Percentiles rank a stretch among this genome's conserved stretches.
Evolutionary conservation across 345 rosid species (phyloP).

Genomic region (Syzygium aromaticum): DNA sequence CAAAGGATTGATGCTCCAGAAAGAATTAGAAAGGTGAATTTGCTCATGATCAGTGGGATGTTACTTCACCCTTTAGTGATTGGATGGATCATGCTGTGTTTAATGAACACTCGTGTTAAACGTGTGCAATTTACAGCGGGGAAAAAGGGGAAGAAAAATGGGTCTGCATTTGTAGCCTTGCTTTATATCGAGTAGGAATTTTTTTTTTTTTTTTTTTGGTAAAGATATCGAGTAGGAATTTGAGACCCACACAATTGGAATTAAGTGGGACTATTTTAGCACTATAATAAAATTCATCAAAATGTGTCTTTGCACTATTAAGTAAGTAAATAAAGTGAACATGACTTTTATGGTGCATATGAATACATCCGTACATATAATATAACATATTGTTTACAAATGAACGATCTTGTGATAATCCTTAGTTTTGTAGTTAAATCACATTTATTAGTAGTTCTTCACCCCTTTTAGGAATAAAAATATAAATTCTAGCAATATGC

Average conservation of each 20-base stretch:
- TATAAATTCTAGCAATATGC: no score
- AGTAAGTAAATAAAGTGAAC: not conserved
- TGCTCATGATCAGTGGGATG: not conserved
- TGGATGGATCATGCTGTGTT: not conserved
- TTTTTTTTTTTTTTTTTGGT: no score
- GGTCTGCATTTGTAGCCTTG: not conserved
- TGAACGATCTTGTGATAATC: not conserved
- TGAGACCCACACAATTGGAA: not conserved
- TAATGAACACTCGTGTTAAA: not conserved
- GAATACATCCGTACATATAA: not conserved
- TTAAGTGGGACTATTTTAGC: not conserved
- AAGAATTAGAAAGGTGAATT: not conserved
- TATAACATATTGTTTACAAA: not conserved
- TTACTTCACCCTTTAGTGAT: not conserved
- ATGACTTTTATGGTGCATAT: not conserved
- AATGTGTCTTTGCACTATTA: not conserved
- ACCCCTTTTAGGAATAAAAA: not conserved
- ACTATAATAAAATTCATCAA: not conserved
- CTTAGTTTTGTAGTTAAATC: not conserved
- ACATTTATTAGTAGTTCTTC: not conserved
- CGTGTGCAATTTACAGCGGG: not conserved
- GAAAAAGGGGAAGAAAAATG: not conserved
- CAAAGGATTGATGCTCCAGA: not conserved
- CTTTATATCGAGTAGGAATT: not conserved
- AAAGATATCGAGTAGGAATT: no score